These are phyloP conservation scores for Starmerella sp. DNA, from an alignment of 805 yeast species.

Conservation along the genomic window DNA sequence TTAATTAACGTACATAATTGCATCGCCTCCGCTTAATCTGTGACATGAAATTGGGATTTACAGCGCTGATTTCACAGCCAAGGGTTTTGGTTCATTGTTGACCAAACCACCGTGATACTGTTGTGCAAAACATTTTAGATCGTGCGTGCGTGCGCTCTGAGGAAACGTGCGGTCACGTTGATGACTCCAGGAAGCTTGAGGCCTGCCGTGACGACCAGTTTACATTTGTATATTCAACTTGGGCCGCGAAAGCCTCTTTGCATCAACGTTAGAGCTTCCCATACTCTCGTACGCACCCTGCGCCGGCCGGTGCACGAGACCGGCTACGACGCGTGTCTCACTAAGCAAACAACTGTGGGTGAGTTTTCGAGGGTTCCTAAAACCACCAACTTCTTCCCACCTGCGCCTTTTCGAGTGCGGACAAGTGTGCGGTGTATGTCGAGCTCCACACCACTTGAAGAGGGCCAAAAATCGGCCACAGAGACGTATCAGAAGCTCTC, in stretches of 20 bases:
- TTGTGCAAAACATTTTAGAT: no score
- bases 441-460: background rate
- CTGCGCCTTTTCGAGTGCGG: background rate
- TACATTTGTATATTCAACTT: no score
- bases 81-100: no score
- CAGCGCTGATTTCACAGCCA: no score
- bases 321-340: conserved; percentile 3
- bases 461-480: conserved; percentile 14
- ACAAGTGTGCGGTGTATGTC: background rate
- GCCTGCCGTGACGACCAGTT: no score
- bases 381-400: background rate
- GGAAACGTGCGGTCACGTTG: no score
- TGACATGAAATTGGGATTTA: no score
- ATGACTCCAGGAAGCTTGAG: no score
- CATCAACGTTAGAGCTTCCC: no score
- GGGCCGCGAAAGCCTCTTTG: no score
- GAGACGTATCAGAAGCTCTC: conserved; percentile 71
- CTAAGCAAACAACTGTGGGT: background rate
- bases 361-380: background rate
- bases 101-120: no score
- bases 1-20: background rate
- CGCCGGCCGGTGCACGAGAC: background rate
- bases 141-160: no score
- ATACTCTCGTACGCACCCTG: background rate
- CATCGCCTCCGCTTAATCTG: background rate